Percentiles rank a stretch among this genome's conserved stretches.
Conservation (phyloP, 148 eudicot genomes). For the Cornus controversa region DNA sequence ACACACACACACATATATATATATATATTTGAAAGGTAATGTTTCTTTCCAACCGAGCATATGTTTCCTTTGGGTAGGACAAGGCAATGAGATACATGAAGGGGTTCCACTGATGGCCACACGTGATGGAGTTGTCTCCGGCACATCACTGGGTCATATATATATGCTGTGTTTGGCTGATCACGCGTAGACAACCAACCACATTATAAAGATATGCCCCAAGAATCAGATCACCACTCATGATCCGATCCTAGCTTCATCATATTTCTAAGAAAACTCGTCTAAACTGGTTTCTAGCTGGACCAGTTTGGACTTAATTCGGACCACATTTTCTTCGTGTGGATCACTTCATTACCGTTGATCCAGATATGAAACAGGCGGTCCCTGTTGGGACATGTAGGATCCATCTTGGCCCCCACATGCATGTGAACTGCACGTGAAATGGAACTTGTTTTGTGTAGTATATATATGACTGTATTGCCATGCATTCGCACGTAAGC, state of each 20-base stretch:
- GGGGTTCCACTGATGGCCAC: slow-evolving; percentile 15
- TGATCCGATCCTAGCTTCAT: too few species aligned
- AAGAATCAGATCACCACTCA: too few species aligned
- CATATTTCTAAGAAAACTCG: too few species aligned
- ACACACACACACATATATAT: too few species aligned
- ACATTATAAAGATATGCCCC: not conserved
- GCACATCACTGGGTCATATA: slow-evolving; percentile 7
- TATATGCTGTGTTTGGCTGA: not conserved
- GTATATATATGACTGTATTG: too few species aligned
- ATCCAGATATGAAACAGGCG: slow-evolving; percentile 21
- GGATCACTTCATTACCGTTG: slow-evolving; percentile 1
- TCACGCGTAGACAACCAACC: not conserved
- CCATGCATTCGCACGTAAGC: too few species aligned
- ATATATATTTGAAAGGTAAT: too few species aligned
- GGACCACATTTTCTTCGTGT: not conserved
- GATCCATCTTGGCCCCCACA: not conserved
- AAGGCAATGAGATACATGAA: not conserved
- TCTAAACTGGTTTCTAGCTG: too few species aligned
- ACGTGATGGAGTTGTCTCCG: slow-evolving; percentile 21
- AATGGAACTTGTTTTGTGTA: too few species aligned
- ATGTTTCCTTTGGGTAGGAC: slow-evolving; percentile 27
- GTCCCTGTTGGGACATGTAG: not conserved
- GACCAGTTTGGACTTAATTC: too few species aligned
- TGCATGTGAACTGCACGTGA: slow-evolving; percentile 18
- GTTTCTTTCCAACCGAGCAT: slow-evolving; percentile 41